phyloP scores from a whole-genome alignment of 441 rosid species.

The Eruca vesicaria region DNA sequence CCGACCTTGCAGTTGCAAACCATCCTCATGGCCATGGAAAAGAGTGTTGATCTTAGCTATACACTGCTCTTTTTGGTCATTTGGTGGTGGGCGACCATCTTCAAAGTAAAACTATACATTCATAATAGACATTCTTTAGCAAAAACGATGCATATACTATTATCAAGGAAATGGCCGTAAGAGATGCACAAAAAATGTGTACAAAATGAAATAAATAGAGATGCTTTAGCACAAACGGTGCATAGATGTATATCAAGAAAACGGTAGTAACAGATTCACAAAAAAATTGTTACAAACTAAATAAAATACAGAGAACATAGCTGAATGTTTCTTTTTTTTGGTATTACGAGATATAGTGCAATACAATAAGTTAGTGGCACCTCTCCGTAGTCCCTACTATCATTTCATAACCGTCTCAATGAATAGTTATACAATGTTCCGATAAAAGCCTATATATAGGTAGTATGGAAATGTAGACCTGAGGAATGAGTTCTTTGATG shows the following conservation, averaged over 20 bases:
- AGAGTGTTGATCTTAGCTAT: slow-evolving; percentile 58
- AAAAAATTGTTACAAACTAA: not conserved
- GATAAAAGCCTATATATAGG: not conserved
- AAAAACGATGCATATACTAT: not conserved
- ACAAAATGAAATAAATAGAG: too few relatives aligned
- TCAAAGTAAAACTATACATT: slow-evolving; percentile 74
- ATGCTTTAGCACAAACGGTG: not conserved
- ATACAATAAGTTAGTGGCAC: not conserved
- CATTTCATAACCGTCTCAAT: not conserved
- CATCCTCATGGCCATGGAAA: slow-evolving; percentile 68
- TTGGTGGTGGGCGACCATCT: slow-evolving; percentile 86
- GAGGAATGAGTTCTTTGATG: slow-evolving; percentile 85
- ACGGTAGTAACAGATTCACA: not conserved
- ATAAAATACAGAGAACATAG: not conserved
- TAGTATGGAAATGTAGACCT: slow-evolving; percentile 45
- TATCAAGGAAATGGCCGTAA: not conserved
- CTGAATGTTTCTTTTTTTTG: not conserved
- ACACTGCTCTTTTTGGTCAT: slow-evolving; percentile 78
- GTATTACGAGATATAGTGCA: not conserved
- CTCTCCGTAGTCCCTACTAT: not conserved
- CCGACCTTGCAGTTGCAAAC: slow-evolving; percentile 79
- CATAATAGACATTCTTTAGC: not conserved
- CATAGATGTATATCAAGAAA: not conserved
- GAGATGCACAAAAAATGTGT: not conserved
- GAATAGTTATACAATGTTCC: not conserved